Conservation (phyloP, 352 stramenopile genomes). For the Blastocystis sp. region DNA sequence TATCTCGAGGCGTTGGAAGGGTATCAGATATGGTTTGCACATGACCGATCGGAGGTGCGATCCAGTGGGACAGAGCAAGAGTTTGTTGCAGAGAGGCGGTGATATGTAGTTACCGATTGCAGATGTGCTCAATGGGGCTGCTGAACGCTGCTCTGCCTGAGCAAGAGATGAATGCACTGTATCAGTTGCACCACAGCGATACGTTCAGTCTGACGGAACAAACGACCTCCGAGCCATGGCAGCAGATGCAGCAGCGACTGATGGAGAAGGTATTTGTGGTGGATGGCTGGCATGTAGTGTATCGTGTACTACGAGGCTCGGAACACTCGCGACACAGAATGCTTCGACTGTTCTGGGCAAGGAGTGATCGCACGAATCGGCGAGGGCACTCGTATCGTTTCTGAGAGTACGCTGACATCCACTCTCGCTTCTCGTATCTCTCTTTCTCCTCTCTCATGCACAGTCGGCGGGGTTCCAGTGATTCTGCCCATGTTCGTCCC, state of each 20-base stretch:
- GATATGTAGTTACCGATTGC: constrained; percentile 47
- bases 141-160: not conserved
- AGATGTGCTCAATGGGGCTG: constrained; percentile 50
- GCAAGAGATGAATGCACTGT: constrained; percentile 20
- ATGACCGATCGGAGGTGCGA: not conserved
- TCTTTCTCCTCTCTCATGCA: not conserved
- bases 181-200: constrained; percentile 4
- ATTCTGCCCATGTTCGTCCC: constrained; percentile 61
- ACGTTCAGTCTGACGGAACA: constrained; percentile 8
- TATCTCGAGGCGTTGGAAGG: constrained; percentile 25
- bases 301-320: constrained; percentile 29
- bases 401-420: constrained; percentile 26
- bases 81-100: not conserved
- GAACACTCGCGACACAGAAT: constrained; percentile 32
- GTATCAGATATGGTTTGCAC: not conserved
- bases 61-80: not conserved
- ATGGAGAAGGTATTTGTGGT: not conserved
- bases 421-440: constrained; percentile 8
- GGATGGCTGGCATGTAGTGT: not conserved
- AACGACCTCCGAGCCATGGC: not conserved
- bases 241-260: not conserved
- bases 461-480: constrained; percentile 49
- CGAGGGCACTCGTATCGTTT: constrained; percentile 38
- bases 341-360: constrained; percentile 19
- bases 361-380: not conserved